Evolutionary conservation across 2,329 filamentous ascomycete genomes (phyloP).

Genomic region (Tolypocladium tropicale): DNA sequence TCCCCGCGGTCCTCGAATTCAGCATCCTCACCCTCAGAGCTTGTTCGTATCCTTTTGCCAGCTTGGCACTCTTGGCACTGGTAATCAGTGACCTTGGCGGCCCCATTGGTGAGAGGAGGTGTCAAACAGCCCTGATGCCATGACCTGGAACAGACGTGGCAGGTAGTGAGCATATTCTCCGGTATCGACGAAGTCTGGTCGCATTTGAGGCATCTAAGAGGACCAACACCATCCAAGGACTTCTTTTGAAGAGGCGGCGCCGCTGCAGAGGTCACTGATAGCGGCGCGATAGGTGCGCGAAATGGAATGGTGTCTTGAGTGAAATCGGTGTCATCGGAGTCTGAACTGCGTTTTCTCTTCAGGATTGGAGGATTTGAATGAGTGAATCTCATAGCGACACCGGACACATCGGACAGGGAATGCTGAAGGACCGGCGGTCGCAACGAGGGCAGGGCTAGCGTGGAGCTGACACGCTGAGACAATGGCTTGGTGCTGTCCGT

Average conservation of each 20-base stretch:
- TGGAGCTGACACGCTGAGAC: background rate
- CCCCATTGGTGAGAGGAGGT: constrained; percentile 1
- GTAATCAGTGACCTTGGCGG: constrained; percentile 2
- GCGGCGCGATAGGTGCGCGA: constrained; percentile 6
- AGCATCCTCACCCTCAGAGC: constrained; percentile 2
- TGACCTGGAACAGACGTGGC: constrained; percentile 9
- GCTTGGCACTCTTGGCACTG: constrained; percentile 10
- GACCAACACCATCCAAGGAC: background rate
- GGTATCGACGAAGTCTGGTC: constrained; percentile 1
- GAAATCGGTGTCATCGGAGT: constrained; percentile 15
- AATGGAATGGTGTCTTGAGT: constrained; percentile 20
- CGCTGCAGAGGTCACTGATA: background rate
- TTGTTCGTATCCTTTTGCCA: background rate
- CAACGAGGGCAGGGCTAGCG: constrained; percentile 4
- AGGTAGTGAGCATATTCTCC: constrained; percentile 7
- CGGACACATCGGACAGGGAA: background rate
- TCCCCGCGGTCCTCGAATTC: constrained; percentile 9
- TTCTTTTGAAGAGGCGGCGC: background rate
- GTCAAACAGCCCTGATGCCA: constrained; percentile 16
- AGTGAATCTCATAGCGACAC: background rate
- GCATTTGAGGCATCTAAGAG: constrained; percentile 8
- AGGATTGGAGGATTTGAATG: background rate
- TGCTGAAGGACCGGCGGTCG: background rate
- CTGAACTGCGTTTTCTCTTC: constrained; percentile 19
- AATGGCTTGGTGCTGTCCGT: background rate